Base-by-base conservation (phyloP, 1,139 yeast species). In the Pichia sp. region DNA sequence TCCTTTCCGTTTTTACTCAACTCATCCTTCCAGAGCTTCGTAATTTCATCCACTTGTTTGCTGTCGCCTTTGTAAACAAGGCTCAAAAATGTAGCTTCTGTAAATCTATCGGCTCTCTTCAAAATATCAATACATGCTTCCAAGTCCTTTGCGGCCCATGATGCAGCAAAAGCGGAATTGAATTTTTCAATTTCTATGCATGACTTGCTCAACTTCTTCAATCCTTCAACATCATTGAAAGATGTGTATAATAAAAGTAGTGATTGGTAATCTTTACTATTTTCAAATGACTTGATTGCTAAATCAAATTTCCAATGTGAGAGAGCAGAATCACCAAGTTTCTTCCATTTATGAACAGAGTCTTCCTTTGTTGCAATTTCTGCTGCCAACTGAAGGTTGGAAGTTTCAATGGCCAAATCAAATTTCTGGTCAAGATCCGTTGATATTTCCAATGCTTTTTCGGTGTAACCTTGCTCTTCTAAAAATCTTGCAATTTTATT, bases 161-260 rank as follows among this genome's bases (percentile, higher is more conserved):
- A 83, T 26, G 97, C 87, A 70, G 88, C 90, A 77, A 92, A 93
- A 45, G 99, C 97, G 59, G 93, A 77, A 69, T 93, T 93, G 71
- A 84, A 89, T 69, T 86, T 86, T 51, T 97, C 97, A 49, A 75
- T 77, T 23, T 72, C 72, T 64, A 80, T 83, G 53, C 96, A 92
- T 53, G 73, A 73, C 53, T 75, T 74, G 5, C 95, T 96, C 54
- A 88, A 75, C 57, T 76, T 74, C 36, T 74, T 70, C 61, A 93
- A 79, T 50, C 83, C 85, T 11, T 72, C 71, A 63, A 75, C 76
- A 68, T 89, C 78, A 66, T 90, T 92, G 51, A 93, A 79, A 10
- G 97, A 87, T 6, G 97, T 85, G 70, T 90, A 85, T 62, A 95
- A 73, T 61, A 93, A 80, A 62, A 93, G 79, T 64, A 93, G 77